A percentile compares a stretch with the other conserved stretches of the same genome.
Conservation (phyloP, 1,139 yeast genomes). For the Barnettozyma hawaiiensis region DNA sequence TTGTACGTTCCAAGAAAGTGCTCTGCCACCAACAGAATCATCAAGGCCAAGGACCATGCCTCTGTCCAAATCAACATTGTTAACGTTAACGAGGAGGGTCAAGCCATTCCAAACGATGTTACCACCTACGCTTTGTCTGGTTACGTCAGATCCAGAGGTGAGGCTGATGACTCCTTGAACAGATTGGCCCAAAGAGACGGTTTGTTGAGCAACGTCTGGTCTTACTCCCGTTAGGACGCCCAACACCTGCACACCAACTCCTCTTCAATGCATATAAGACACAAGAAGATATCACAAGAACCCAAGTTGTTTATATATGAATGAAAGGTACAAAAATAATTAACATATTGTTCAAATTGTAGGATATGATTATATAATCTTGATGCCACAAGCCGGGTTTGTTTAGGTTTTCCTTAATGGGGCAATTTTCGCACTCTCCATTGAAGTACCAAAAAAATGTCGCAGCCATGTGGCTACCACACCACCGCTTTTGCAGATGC, state of each 20-base stretch:
- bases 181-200: conserved; percentile 99
- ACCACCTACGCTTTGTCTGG: conserved; percentile 97
- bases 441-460: no score
- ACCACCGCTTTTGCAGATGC: no score
- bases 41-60: conserved; percentile 99
- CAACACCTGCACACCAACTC: background rate
- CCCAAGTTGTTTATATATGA: background rate
- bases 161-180: conserved; percentile 98
- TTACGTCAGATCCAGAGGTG: conserved; percentile 86
- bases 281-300: background rate
- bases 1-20: conserved; percentile 99
- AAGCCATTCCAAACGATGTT: conserved; percentile 86
- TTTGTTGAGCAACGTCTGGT: conserved; percentile 96
- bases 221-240: conserved; percentile 86
- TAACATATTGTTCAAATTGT: no score
- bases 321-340: conserved; percentile 1
- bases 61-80: conserved; percentile 92
- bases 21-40: conserved; percentile 99
- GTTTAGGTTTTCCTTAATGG: conserved; percentile 6
- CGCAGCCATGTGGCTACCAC: no score
- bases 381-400: no score
- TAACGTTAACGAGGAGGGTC: conserved; percentile 91
- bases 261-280: conserved; percentile 1
- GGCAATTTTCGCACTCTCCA: conserved; percentile 7
- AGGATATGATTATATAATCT: background rate